These are phyloP conservation scores for Talaromyces amestolkiae DNA, from an alignment of 2,329 filamentous ascomycete species.

Conservation along the genomic window DNA sequence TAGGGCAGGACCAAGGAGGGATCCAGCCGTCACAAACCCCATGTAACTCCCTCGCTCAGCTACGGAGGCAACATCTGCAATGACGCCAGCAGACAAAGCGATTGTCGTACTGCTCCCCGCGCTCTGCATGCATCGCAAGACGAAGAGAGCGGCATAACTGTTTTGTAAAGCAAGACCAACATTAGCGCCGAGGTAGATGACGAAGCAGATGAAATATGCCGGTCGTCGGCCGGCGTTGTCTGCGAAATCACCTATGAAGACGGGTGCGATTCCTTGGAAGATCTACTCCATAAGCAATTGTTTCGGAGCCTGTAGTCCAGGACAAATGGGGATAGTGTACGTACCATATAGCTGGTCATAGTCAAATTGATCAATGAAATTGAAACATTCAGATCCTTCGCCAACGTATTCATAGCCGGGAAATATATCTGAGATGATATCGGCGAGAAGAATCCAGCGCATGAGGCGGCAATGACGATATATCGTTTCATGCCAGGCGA, in stretches of 20 bases:
- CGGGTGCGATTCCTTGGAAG: slow-evolving; percentile 54
- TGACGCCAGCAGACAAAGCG: slow-evolving; percentile 40
- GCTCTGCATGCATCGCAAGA: slow-evolving; percentile 39
- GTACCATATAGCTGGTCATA: slow-evolving; percentile 50
- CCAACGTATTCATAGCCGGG: slow-evolving; percentile 44
- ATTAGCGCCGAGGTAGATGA: slow-evolving; percentile 42
- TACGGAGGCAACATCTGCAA: slow-evolving; percentile 40
- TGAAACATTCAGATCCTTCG: slow-evolving; percentile 41
- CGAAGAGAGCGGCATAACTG: slow-evolving; percentile 35
- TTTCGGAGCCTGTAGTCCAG: too few species aligned
- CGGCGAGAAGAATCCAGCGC: slow-evolving; percentile 41
- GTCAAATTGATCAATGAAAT: slow-evolving; percentile 43
- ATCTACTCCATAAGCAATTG: slow-evolving; percentile 49
- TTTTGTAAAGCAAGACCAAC: slow-evolving; percentile 40
- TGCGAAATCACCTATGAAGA: slow-evolving; percentile 52
- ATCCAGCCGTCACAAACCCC: slow-evolving; percentile 37
- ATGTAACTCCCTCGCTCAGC: slow-evolving; percentile 43
- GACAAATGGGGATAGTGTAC: slow-evolving; percentile 37
- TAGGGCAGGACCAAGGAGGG: slow-evolving; percentile 34
- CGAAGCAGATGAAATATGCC: slow-evolving; percentile 53
- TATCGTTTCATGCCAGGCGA: slow-evolving; percentile 22
- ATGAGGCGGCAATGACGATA: slow-evolving; percentile 24
- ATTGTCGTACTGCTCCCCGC: slow-evolving; percentile 42
- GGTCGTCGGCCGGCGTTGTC: slow-evolving; percentile 53
- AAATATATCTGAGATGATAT: slow-evolving; percentile 50